These are phyloP conservation scores for Phialemoniopsis sp. DNA, from an alignment of 2,329 filamentous ascomycete species.

Conservation along the genomic window DNA sequence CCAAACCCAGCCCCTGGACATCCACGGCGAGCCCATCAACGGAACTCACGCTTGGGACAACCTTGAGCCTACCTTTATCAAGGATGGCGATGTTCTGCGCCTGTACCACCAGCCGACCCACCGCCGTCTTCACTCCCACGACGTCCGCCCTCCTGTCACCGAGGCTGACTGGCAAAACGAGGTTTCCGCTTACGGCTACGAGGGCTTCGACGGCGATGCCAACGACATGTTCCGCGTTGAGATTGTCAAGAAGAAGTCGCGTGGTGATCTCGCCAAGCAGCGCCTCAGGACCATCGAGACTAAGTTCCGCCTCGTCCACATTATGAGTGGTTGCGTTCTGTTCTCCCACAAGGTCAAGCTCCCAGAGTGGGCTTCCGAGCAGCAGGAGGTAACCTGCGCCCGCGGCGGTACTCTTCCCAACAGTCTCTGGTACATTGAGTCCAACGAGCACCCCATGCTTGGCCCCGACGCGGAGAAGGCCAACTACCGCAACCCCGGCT, in stretches of 20 bases:
- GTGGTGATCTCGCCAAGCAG: constrained; percentile 72
- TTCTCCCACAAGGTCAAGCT: constrained; percentile 99
- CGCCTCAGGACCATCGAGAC: constrained; percentile 90
- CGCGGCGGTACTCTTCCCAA: constrained; percentile 88
- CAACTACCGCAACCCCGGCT: constrained; percentile 91
- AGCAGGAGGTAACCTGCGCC: constrained; percentile 98
- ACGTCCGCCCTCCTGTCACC: constrained; percentile 80
- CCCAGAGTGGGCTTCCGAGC: constrained; percentile 95
- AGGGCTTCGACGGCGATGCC: constrained; percentile 93
- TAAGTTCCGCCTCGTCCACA: constrained; percentile 90
- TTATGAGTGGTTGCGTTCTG: constrained; percentile 94
- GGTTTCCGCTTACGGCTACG: constrained; percentile 94
- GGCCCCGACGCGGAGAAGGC: constrained; percentile 79
- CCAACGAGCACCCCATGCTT: constrained; percentile 79
- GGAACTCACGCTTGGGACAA: constrained; percentile 83
- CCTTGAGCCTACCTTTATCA: constrained; percentile 59
- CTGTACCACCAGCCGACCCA: constrained; percentile 82
- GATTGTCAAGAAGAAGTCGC: constrained; percentile 86
- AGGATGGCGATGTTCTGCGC: constrained; percentile 75
- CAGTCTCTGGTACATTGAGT: constrained; percentile 95
- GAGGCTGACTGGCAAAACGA: constrained; percentile 95
- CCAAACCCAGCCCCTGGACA: constrained; percentile 82
- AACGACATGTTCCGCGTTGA: constrained; percentile 95
- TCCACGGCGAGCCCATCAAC: constrained; percentile 71
- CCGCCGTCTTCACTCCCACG: constrained; percentile 91